Percentiles rank a stretch among this genome's conserved stretches.
Evolutionary conservation across 257 asterid species (phyloP).

Genomic region (Lavandula angustifolia): DNA sequence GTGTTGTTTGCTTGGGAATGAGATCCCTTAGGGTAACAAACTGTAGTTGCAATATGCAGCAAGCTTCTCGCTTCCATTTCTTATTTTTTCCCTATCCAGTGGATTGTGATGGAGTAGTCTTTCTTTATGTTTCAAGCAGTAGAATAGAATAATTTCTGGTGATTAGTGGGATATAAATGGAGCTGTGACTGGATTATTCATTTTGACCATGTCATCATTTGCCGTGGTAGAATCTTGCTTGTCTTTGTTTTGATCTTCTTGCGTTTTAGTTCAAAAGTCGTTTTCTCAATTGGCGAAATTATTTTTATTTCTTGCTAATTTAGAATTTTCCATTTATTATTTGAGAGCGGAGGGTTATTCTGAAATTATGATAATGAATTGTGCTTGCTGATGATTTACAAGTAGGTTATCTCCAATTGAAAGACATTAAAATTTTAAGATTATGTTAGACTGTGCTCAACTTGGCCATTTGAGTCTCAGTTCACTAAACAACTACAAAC

Average conservation of each 20-base stretch:
- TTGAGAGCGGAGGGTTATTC: neutral
- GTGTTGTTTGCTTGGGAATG: conserved; percentile 17
- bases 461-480: neutral
- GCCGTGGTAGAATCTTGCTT: neutral
- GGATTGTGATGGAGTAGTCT: neutral
- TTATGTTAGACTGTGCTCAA: neutral
- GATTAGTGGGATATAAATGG: neutral
- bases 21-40: conserved; percentile 2
- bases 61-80: neutral
- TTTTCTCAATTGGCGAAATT: neutral
- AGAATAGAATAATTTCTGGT: conserved; percentile 17
- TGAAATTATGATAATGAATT: neutral
- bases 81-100: neutral
- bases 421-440: neutral
- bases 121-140: neutral
- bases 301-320: neutral
- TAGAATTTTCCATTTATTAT: neutral
- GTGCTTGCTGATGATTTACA: conserved; percentile 18
- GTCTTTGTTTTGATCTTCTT: conserved; percentile 9
- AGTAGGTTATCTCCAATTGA: conserved; percentile 2
- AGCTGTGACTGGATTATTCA: neutral
- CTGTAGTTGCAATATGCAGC: conserved; percentile 15
- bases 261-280: neutral
- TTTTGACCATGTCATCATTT: neutral
- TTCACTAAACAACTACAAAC: neutral